Percentiles rank a stretch among this genome's conserved stretches.
Evolutionary conservation across 495 filamentous ascomycete genomes (phyloP).

Genomic region (Arthonia radiata): DNA sequence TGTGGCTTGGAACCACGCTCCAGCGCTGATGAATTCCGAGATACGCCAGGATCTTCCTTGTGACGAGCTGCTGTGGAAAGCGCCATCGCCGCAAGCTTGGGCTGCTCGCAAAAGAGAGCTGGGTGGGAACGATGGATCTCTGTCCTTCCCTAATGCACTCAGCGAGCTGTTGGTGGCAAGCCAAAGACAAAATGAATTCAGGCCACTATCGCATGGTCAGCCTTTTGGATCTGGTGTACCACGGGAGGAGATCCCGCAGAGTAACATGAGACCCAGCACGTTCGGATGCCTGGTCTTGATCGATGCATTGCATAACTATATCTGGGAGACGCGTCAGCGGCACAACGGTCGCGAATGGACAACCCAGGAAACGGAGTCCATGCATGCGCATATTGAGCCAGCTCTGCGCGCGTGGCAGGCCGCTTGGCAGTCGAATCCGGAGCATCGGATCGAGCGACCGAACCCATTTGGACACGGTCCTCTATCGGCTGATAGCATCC

Average conservation of each 20-base stretch:
- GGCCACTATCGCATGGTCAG: no score
- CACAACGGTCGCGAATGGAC: conserved; percentile 85
- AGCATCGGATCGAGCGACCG: conserved; percentile 69
- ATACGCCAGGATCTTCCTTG: conserved; percentile 78
- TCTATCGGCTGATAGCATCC: conserved; percentile 80
- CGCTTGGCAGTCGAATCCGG: conserved; percentile 69
- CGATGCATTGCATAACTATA: conserved; percentile 91
- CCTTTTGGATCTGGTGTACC: conserved; percentile 20
- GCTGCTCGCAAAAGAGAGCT: conserved; percentile 44
- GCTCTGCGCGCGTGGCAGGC: conserved; percentile 87
- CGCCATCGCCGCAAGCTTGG: conserved; percentile 58
- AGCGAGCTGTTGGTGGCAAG: conserved; percentile 57
- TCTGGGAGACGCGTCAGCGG: conserved; percentile 87
- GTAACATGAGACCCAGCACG: conserved; percentile 62
- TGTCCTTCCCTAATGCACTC: conserved; percentile 53
- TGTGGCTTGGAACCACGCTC: conserved; percentile 76
- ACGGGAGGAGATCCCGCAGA: conserved; percentile 26
- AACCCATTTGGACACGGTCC: conserved; percentile 78
- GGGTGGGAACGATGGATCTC: conserved; percentile 35
- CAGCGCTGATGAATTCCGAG: conserved; percentile 82
- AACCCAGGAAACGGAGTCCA: conserved; percentile 70
- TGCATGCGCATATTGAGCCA: conserved; percentile 92
- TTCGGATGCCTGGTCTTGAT: conserved; percentile 88
- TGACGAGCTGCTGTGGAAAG: conserved; percentile 78
- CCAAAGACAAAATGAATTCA: conserved; percentile 49